Evolutionary conservation across 768 basidiomycete species (phyloP).

Genomic region (Pisolithus albus): DNA sequence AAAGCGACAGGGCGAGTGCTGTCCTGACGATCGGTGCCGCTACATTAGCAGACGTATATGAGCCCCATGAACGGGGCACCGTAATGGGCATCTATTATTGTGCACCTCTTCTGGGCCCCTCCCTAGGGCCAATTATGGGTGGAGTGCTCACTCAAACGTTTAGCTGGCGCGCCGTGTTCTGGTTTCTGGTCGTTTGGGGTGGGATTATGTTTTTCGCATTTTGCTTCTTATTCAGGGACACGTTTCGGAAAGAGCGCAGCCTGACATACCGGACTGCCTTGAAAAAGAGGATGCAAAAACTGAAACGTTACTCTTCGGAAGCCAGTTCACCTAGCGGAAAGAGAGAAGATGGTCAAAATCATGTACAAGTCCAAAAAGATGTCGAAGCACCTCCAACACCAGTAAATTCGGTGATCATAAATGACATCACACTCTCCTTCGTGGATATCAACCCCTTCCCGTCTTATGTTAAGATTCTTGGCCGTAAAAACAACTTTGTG

Average conservation of each 20-base stretch:
- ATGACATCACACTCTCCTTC: conserved; percentile 49
- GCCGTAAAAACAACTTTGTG: conserved; percentile 57
- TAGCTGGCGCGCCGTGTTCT: conserved; percentile 80
- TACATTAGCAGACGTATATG: conserved; percentile 74
- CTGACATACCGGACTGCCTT: conserved; percentile 68
- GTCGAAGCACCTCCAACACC: conserved; percentile 15
- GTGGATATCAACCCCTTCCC: conserved; percentile 68
- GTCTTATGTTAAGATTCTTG: conserved; percentile 51
- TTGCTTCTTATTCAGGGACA: conserved; percentile 71
- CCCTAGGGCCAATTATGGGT: conserved; percentile 63
- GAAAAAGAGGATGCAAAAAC: conserved; percentile 32
- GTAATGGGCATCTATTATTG: conserved; percentile 81
- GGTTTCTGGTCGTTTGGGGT: conserved; percentile 68
- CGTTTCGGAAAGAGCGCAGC: conserved; percentile 79
- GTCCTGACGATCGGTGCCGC: conserved; percentile 70
- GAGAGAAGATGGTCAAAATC: not conserved
- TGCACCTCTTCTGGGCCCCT: conserved; percentile 70
- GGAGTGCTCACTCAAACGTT: conserved; percentile 61
- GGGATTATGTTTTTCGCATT: conserved; percentile 51
- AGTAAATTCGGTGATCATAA: conserved; percentile 11
- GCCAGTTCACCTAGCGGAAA: conserved; percentile 14
- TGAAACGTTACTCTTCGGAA: conserved; percentile 1
- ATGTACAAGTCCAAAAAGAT: conserved; percentile 14
- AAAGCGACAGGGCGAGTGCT: conserved; percentile 46
- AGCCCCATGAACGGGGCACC: conserved; percentile 64